Conservation (phyloP, 2,329 filamentous ascomycete genomes). For the Penicillium sp. region DNA sequence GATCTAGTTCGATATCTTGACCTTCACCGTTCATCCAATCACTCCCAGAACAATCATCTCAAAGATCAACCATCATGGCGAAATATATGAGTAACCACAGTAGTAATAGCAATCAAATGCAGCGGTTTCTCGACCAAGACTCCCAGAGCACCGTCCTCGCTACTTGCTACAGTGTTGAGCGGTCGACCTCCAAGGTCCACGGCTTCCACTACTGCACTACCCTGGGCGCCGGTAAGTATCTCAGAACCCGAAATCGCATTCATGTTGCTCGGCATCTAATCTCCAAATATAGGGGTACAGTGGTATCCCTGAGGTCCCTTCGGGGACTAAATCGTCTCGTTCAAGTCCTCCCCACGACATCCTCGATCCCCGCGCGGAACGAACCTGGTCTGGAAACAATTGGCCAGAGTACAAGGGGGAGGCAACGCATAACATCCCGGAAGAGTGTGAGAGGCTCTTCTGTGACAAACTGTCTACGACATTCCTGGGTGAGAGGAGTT, state of each 20-base stretch:
- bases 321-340: conserved; percentile 79
- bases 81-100: conserved; percentile 64
- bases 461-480: conserved; percentile 90
- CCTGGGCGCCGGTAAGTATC: conserved; percentile 67
- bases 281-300: conserved; percentile 63
- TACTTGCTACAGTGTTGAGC: conserved; percentile 83
- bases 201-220: conserved; percentile 96
- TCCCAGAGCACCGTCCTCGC: conserved; percentile 72
- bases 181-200: conserved; percentile 65
- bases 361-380: conserved; percentile 62
- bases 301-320: conserved; percentile 94
- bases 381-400: conserved; percentile 39
- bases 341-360: conserved; percentile 86
- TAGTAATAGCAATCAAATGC: conserved; percentile 64
- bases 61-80: conserved; percentile 30
- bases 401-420: conserved; percentile 63
- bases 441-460: conserved; percentile 99
- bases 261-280: conserved; percentile 1
- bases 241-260: background rate
- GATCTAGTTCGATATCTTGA: conserved; percentile 2
- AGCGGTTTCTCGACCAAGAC: conserved; percentile 54
- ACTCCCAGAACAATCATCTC: background rate
- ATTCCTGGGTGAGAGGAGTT: conserved; percentile 93
- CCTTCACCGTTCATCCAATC: conserved; percentile 2
- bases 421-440: conserved; percentile 94